Base-by-base conservation (phyloP, 2,329 filamentous ascomycete species). In the Epichloe festucae region DNA sequence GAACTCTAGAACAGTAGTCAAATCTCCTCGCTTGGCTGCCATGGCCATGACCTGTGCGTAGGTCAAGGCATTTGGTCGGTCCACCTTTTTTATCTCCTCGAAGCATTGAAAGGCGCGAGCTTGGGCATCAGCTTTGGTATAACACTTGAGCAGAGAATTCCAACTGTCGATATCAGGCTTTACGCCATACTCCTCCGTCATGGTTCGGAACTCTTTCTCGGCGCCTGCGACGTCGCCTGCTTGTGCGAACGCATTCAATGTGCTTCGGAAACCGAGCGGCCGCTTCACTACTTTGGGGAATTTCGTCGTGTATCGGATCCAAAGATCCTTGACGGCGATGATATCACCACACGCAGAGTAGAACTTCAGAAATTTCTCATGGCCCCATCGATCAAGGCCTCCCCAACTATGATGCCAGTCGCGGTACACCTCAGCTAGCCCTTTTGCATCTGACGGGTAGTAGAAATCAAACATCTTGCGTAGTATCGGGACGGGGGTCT, bases 71-170 rank as follows among this genome's bases (percentile, higher is more conserved):
- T 87, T 78, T 0, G 86, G 83, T 21, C 65, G 60, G 3, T 79
- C 59, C 35, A 54, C 69, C 60, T 55, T 64, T 59, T 73, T 56
- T 2, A 93, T 74, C 10, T 75, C 67, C 17, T 81, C 73, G 59
- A 94, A 89, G 47, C 76, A 74, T 6, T 71, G 63, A 52, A 87
- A 69, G 12, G 83, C 84, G 5, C 79, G 78, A n/a, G 79, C 72
- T 43, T 87, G 76, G 61, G 93, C 81, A 46, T 79, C 74, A 1
- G 77, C 76, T 57, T 80, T 81, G 17, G 76, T 74, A 65, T 89
- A 78, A 3, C 85, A 83, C 59, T 84, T 80, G 45, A 97, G 72
- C 31, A 95, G 67, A 21, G 83, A 81, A 61, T 95, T 95, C 84
- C 85, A 95, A 55, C 77, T 80, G 38, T 73, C 63, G 1, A 75